Evolutionary conservation across 2,329 filamentous ascomycete species (phyloP), one percentile per base, ranked within the genome.

Genomic region (Stemphylium lycopersici): DNA sequence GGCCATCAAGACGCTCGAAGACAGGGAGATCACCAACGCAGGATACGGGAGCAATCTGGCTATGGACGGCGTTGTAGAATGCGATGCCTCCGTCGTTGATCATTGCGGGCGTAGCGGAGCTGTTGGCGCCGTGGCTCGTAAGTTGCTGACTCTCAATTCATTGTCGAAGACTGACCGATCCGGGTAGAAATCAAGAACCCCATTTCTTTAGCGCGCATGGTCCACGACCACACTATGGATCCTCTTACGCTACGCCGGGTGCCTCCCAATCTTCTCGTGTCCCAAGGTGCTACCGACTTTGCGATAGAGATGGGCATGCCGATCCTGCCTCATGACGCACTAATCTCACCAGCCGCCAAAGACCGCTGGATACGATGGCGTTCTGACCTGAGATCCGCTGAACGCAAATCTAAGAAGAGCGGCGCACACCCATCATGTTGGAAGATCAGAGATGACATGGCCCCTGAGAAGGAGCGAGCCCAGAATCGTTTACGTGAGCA

Each of bases 21-120:
- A 99, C 72, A 88, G 90, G 52, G 92, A 97, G 68, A 96, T 99
- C 62, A 99, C 96, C 32, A 99, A 99, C 73, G 90, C 93, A 33
- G 95, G 95, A 0, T 98, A 90, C 72, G 95, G 96, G 41, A 99
- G 95, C 77, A 99, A 99, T 68, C 80, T 99, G 20, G 88, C 91
- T 39, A 90, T 96, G 59, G 89, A 97, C 64, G 95, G 95, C 1
- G 85, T 87, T 1, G 95, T 98, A 11, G 95, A 99, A 74, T 96
- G 93, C 65, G 95, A 99, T 79, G 95, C 95, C 50, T 93, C 91
- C 0, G 85, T 99, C 48, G 90, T 99, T 36, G 93, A 99, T 69
- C 90, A 98, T 72, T 80, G 88, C 45, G 95, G 96, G 37, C 87
- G 92, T 61, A 98, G 93, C 73, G 95, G 95, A 63, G 95, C 92